phyloP scores from a whole-genome alignment of 2,329 filamentous ascomycete genomes.

The Hypoxylon sp. region DNA sequence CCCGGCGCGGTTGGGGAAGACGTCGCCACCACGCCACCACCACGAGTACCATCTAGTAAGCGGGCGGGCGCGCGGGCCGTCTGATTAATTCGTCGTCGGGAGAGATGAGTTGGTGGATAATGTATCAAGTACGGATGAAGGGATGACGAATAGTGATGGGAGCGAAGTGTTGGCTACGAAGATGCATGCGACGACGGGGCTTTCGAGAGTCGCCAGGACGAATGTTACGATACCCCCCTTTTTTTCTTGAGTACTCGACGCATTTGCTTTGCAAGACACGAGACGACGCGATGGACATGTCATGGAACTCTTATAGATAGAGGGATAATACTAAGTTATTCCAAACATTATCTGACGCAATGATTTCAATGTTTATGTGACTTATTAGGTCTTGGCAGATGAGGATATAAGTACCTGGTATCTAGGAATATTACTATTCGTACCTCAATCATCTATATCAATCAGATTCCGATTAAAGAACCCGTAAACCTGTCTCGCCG shows the following conservation, averaged over 20 bases:
- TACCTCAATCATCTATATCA: slow-evolving; percentile 61
- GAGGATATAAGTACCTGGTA: not conserved
- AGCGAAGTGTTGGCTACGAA: not conserved
- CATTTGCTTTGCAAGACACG: slow-evolving; percentile 16
- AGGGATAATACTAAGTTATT: slow-evolving; percentile 21
- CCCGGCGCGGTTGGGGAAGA: slow-evolving; percentile 38
- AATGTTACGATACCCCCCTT: slow-evolving; percentile 53
- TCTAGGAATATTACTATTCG: not conserved
- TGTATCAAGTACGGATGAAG: not conserved
- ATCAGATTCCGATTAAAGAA: slow-evolving; percentile 82
- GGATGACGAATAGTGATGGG: not conserved
- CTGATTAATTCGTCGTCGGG: not conserved
- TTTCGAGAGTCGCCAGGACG: slow-evolving; percentile 31
- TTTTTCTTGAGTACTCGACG: slow-evolving; percentile 29
- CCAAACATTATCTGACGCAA: not conserved
- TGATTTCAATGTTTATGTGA: not conserved
- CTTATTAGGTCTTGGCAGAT: not conserved
- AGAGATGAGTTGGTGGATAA: not conserved
- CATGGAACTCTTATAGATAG: slow-evolving; percentile 25
- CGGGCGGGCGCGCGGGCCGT: slow-evolving; percentile 1
- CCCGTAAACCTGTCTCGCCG: slow-evolving; percentile 79
- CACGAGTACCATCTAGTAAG: slow-evolving; percentile 55
- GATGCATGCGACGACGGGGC: not conserved
- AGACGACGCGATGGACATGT: slow-evolving; percentile 17
- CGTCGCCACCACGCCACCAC: slow-evolving; percentile 49